Base-by-base conservation (phyloP, 2,329 filamentous ascomycete species). In the Ophiocordyceps unilateralis region DNA sequence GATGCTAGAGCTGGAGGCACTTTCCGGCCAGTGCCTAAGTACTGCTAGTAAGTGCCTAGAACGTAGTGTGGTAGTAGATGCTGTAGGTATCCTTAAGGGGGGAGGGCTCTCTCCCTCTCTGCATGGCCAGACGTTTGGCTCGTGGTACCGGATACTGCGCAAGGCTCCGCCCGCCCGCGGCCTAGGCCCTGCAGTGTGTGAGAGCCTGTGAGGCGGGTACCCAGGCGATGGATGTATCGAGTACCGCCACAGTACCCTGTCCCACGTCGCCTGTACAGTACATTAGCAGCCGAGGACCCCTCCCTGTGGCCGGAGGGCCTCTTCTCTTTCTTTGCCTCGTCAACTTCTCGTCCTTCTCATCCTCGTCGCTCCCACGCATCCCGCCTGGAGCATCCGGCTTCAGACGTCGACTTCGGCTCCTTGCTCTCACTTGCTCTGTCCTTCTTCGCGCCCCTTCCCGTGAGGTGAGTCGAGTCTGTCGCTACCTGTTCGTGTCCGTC, bases 271-370 rank as follows among this genome's bases (percentile, higher is more conserved):
- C 17, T 36, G 32, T 36, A 36, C 32, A 36, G 40, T 41, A 41
- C 40, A 37, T 44, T 44, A 44, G 30, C 39, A 41, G 30, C 39
- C 22, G 4, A 28, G 20, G 43, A 44, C 43, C 43, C 43, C 43
- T 41, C 43, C 39, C 39, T 22, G 32, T 36, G 19, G 32, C 32
- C n/a, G n/a, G n/a, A n/a, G 32, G 32, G n/a, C 17, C 39, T 26
- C 23, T 38, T 21, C 22, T 36, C 30, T 36, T n/a, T 41, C 32
- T 22, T 22, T 19, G 10, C 12, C 39, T 41, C 23, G 28, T n/a
- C 42, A 36, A 26, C 22, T 34, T 41, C 36, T 22, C 26, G 38
- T 41, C 38, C 34, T 28, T 22, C 28, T 30, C 6, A 11, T 30
- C 28, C 12, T 30, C 28, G 28, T 30, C 28, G n/a, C 12, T 30